phyloP scores from a whole-genome alignment of 306 rosid species.

The Vigna hirtella region DNA sequence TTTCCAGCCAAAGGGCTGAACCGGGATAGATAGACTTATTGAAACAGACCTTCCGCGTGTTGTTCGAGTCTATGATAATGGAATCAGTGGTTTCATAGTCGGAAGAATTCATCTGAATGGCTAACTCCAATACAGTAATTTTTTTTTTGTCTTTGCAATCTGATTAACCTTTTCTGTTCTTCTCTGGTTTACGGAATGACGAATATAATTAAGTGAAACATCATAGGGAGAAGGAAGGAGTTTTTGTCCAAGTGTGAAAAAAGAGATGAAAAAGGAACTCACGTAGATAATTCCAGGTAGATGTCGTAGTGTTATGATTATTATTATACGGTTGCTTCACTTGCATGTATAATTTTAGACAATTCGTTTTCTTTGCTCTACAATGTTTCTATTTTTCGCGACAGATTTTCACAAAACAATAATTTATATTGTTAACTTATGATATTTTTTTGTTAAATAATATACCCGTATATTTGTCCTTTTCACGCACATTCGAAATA shows the following conservation, averaged over 20 bases:
- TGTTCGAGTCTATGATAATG: neutral
- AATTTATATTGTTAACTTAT: neutral
- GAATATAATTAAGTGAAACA: slow-evolving; percentile 18
- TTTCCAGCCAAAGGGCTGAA: slow-evolving; percentile 40
- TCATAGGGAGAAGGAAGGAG: neutral
- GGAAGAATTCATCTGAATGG: slow-evolving; percentile 17
- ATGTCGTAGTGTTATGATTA: neutral
- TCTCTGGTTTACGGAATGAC: neutral
- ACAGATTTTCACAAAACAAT: neutral
- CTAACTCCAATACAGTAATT: neutral
- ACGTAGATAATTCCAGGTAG: neutral
- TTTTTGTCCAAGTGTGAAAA: neutral
- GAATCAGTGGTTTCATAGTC: neutral
- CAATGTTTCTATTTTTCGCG: neutral
- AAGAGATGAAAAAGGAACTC: too few species aligned
- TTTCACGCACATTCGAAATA: too few species aligned
- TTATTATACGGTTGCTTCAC: neutral
- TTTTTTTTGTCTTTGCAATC: neutral
- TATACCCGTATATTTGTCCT: too few species aligned
- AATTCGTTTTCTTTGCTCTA: neutral
- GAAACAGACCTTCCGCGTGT: slow-evolving; percentile 39
- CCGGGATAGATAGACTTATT: neutral
- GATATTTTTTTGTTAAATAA: too few species aligned
- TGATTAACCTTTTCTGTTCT: neutral
- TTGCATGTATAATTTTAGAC: slow-evolving; percentile 33